These are phyloP conservation scores for Xylaria castorea DNA, from an alignment of 495 filamentous ascomycete species.

Conservation along the genomic window DNA sequence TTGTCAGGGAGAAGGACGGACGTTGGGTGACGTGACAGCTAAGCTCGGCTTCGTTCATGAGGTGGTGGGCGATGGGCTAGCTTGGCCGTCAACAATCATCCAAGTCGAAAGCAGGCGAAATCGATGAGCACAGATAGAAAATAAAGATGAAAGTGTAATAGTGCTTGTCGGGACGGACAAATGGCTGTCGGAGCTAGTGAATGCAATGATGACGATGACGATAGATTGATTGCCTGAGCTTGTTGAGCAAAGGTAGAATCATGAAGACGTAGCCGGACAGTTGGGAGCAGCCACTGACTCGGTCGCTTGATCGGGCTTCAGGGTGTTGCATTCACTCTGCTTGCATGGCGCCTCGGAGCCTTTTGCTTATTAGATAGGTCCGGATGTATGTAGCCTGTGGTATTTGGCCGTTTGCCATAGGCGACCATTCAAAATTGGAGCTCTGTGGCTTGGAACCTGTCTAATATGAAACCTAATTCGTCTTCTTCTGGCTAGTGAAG, in stretches of 20 bases:
- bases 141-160: background rate
- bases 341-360: slow-evolving; percentile 15
- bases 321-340: slow-evolving; percentile 3
- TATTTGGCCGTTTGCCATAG: slow-evolving; percentile 28
- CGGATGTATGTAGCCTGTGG: slow-evolving; percentile 3
- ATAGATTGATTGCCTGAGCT: slow-evolving; percentile 14
- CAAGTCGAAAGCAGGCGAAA: background rate
- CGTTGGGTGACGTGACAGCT: slow-evolving; percentile 19
- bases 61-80: background rate
- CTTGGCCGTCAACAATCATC: background rate
- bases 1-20: background rate
- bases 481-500: slow-evolving; percentile 21
- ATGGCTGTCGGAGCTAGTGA: background rate
- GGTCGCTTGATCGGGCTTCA: slow-evolving; percentile 7
- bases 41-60: slow-evolving; percentile 23
- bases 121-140: background rate
- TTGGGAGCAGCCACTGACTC: slow-evolving; percentile 21
- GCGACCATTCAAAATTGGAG: slow-evolving; percentile 13
- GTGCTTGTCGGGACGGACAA: background rate
- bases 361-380: slow-evolving; percentile 9
- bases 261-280: slow-evolving; percentile 27
- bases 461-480: slow-evolving; percentile 25
- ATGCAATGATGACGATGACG: slow-evolving; percentile 5
- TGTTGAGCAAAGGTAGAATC: slow-evolving; percentile 21
- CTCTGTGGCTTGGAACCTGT: slow-evolving; percentile 32